These are phyloP conservation scores for Meyerozyma guilliermondii DNA, from an alignment of 1,139 yeast genomes.

Conservation along the genomic window DNA sequence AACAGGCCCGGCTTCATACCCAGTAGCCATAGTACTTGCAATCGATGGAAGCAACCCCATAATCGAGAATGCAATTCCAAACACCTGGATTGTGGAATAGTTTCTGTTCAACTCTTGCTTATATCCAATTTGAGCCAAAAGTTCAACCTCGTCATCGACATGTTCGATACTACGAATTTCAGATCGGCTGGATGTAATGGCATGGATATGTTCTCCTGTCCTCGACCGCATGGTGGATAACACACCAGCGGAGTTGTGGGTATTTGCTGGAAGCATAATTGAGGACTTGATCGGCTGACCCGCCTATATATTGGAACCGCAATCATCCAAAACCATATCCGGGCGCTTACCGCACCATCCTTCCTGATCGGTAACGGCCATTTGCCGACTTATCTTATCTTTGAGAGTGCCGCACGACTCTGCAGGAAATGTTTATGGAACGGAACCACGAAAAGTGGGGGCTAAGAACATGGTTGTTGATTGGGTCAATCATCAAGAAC, in stretches of 20 bases:
- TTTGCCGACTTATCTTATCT: too few species aligned
- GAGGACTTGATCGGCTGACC: neutral
- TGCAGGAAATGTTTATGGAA: too few species aligned
- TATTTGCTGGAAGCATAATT: neutral
- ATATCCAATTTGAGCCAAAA: slow-evolving; percentile 6
- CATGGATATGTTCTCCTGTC: slow-evolving; percentile 17
- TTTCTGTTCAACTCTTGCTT: slow-evolving; percentile 12
- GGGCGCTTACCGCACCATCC: neutral
- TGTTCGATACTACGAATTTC: slow-evolving; percentile 15
- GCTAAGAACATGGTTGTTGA: too few species aligned
- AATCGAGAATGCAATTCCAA: slow-evolving; percentile 13
- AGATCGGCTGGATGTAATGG: slow-evolving; percentile 19
- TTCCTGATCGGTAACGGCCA: too few species aligned
- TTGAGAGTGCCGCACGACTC: too few species aligned
- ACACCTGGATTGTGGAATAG: slow-evolving; percentile 11
- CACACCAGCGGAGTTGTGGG: slow-evolving; percentile 7
- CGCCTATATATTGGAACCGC: neutral
- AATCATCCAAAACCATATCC: neutral
- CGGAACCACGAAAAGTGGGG: too few species aligned
- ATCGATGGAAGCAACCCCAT: slow-evolving; percentile 13
- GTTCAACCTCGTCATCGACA: neutral
- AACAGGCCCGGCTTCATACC: slow-evolving; percentile 8
- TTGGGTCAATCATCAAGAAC: too few species aligned
- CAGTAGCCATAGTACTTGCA: slow-evolving; percentile 7
- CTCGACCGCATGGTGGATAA: neutral